phyloP scores from a whole-genome alignment of 2,329 filamentous ascomycete species.

The Ceratocystis cubensis region DNA sequence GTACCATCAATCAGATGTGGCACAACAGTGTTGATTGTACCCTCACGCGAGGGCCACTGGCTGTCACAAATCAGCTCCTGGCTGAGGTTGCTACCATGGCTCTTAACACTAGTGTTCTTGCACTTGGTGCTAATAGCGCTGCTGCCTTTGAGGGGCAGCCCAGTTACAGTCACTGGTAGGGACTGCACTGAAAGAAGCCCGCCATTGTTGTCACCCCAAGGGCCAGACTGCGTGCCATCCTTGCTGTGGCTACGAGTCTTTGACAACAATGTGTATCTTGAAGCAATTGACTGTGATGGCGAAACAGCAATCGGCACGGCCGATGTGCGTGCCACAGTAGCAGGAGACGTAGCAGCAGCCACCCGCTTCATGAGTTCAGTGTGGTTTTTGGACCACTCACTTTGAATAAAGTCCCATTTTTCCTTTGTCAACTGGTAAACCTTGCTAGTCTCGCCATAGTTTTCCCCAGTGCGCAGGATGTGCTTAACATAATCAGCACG shows the following conservation, averaged over 20 bases:
- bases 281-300: constrained; percentile 15
- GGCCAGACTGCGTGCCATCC: constrained; percentile 31
- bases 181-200: constrained; percentile 27
- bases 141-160: not conserved
- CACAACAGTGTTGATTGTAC: constrained; percentile 50
- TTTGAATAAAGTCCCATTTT: constrained; percentile 77
- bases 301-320: constrained; percentile 20
- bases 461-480: constrained; percentile 73
- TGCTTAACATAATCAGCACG: constrained; percentile 82
- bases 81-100: not conserved
- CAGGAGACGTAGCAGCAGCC: constrained; percentile 29
- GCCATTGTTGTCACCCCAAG: constrained; percentile 36
- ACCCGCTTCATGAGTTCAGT: constrained; percentile 49
- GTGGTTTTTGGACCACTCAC: constrained; percentile 58
- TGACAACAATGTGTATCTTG: constrained; percentile 14
- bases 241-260: constrained; percentile 31
- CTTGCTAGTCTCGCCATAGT: constrained; percentile 81
- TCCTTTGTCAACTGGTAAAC: constrained; percentile 74
- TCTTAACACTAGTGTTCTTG: constrained; percentile 21
- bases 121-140: not conserved
- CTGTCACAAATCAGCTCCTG: constrained; percentile 33
- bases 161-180: not conserved
- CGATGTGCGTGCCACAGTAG: constrained; percentile 14
- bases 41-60: constrained; percentile 38
- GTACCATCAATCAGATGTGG: constrained; percentile 57